Percentiles rank a stretch among this genome's conserved stretches.
Evolutionary conservation across 2,329 filamentous ascomycete genomes (phyloP).

Genomic region (Pseudovirgaria hyperparasitica): DNA sequence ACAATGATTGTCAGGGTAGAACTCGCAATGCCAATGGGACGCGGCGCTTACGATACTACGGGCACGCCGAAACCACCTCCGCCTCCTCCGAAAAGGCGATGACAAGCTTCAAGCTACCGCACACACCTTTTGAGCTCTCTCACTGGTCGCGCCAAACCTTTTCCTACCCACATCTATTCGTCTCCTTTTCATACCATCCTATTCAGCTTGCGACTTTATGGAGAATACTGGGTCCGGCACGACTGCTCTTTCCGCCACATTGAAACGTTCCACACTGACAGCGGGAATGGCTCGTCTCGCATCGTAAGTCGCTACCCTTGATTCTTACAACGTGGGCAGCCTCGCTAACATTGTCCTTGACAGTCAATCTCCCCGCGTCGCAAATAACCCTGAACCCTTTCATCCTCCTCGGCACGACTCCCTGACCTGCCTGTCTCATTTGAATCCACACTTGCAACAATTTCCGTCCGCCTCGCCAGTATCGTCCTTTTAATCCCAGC

Average conservation of each 20-base stretch:
- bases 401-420: conserved; percentile 7
- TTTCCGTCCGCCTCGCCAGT: conserved; percentile 12
- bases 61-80: conserved; percentile 33
- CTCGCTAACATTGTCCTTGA: too few species aligned
- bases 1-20: conserved; percentile 31
- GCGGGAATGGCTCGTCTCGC: conserved; percentile 17
- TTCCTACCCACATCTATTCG: too few species aligned
- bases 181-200: too few species aligned
- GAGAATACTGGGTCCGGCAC: too few species aligned
- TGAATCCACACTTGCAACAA: conserved; percentile 8
- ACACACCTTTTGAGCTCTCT: too few species aligned
- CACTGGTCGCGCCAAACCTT: too few species aligned
- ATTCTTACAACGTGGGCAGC: conserved; percentile 15
- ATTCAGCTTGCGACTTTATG: too few species aligned
- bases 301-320: conserved; percentile 18
- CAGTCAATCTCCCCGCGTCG: conserved; percentile 18
- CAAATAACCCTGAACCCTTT: conserved; percentile 15
- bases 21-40: conserved; percentile 33
- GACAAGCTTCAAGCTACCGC: conserved; percentile 7
- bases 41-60: conserved; percentile 37
- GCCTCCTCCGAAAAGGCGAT: conserved; percentile 26
- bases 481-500: conserved; percentile 25
- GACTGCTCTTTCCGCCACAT: too few species aligned
- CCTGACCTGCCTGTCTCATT: conserved; percentile 3
- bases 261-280: too few species aligned